Percentiles rank a stretch among this genome's conserved stretches.
Evolutionary conservation across 108 stramenopile genomes (phyloP).

Genomic region (Nitzschia inconspicua): DNA sequence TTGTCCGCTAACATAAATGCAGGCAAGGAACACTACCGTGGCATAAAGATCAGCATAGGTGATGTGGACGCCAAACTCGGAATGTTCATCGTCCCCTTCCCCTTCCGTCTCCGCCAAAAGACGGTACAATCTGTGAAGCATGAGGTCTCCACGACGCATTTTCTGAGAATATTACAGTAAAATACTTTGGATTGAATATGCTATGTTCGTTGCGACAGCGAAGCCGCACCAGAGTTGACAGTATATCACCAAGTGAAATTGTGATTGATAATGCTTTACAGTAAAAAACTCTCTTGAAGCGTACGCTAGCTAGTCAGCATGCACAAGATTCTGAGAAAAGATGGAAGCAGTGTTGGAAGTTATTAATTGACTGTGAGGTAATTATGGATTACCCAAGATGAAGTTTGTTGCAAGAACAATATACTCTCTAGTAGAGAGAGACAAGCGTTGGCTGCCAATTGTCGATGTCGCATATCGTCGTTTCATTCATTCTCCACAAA

Average conservation of each 20-base stretch:
- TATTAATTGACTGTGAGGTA: neutral
- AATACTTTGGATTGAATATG: too few relatives aligned
- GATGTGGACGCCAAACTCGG: constrained; percentile 60
- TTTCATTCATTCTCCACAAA: too few relatives aligned
- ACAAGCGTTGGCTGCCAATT: too few relatives aligned
- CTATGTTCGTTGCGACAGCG: too few relatives aligned
- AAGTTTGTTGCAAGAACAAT: too few relatives aligned
- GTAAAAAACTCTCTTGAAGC: constrained; percentile 1
- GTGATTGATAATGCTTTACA: neutral
- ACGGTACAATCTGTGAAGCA: constrained; percentile 5
- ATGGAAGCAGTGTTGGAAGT: neutral
- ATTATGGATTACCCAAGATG: neutral
- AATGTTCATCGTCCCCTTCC: constrained; percentile 13
- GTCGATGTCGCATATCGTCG: too few relatives aligned
- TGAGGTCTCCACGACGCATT: neutral
- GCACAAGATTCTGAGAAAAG: neutral
- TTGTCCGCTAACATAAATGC: constrained; percentile 56
- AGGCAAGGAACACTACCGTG: constrained; percentile 58
- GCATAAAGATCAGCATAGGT: constrained; percentile 61
- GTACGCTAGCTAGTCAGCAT: neutral
- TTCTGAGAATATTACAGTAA: too few relatives aligned
- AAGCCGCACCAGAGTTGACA: too few relatives aligned
- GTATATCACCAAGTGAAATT: too few relatives aligned
- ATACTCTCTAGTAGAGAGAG: too few relatives aligned
- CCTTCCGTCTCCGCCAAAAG: constrained; percentile 2